Conservation (phyloP, 768 basidiomycete genomes). For the Clathrus columnatus region DNA sequence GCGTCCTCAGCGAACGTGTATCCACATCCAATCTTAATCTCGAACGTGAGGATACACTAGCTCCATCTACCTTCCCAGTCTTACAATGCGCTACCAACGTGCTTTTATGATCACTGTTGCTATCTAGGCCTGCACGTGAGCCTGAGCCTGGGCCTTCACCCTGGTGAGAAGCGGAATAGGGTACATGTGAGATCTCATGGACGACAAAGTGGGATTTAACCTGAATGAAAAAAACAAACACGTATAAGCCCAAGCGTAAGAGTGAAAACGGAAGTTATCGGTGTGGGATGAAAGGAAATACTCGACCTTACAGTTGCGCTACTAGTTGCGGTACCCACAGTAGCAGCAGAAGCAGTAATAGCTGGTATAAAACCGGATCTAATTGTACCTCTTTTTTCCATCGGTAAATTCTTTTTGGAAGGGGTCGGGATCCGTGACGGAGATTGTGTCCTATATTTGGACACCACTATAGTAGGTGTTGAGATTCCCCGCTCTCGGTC, state of each 20-base stretch:
- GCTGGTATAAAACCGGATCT: constrained; percentile 1
- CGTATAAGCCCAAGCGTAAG: neutral
- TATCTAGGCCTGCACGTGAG: neutral
- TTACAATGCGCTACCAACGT: neutral
- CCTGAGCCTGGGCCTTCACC: neutral
- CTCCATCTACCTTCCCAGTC: neutral
- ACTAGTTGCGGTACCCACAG: neutral
- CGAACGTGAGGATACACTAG: too few relatives aligned
- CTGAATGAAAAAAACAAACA: neutral
- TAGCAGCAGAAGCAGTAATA: neutral
- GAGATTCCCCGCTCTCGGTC: neutral
- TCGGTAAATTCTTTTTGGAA: neutral
- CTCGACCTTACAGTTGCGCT: constrained; percentile 9
- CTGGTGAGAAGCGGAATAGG: neutral
- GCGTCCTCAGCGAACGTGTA: too few relatives aligned
- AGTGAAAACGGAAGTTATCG: neutral
- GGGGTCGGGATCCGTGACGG: constrained; percentile 2
- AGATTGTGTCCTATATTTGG: neutral
- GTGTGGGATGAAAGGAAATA: neutral
- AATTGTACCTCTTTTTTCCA: neutral
- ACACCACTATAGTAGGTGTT: neutral
- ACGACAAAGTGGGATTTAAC: neutral
- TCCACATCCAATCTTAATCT: too few relatives aligned
- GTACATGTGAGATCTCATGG: neutral
- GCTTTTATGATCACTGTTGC: neutral